Evolutionary conservation across 306 rosid species (phyloP).

Genomic region (Hylodesmum podocarpum): DNA sequence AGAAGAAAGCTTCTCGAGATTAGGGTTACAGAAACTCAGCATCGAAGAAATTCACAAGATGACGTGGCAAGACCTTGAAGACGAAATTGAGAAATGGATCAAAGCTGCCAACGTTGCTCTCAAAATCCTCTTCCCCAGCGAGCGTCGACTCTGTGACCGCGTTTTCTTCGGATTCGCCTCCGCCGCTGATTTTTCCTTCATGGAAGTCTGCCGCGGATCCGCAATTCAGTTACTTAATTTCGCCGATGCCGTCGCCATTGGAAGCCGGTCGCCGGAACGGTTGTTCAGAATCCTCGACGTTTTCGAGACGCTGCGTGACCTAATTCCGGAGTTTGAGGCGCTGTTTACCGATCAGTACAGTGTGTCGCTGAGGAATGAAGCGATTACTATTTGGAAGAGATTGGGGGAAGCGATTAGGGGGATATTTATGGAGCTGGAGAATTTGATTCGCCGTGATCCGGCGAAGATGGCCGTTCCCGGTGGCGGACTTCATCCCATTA

Average conservation of each 20-base stretch:
- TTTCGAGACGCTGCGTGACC: conserved; percentile 78
- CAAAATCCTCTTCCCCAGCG: conserved; percentile 80
- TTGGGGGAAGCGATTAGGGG: conserved; percentile 84
- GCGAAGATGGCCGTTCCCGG: conserved; percentile 77
- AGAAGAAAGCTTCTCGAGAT: conserved; percentile 81
- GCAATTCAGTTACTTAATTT: conserved; percentile 78
- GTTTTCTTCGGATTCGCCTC: conserved; percentile 81
- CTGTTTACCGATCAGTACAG: conserved; percentile 81
- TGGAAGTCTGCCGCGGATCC: conserved; percentile 90
- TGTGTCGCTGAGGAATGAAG: conserved; percentile 68
- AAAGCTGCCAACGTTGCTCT: conserved; percentile 72
- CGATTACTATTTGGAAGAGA: conserved; percentile 80
- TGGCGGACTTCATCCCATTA: conserved; percentile 91
- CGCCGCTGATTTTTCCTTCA: conserved; percentile 74
- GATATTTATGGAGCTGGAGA: conserved; percentile 92
- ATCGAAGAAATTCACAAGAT: conserved; percentile 83
- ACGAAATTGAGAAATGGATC: conserved; percentile 87
- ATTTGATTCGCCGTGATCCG: conserved; percentile 85
- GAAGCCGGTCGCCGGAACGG: conserved; percentile 85
- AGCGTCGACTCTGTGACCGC: conserved; percentile 76
- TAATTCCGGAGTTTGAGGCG: conserved; percentile 67
- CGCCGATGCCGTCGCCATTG: conserved; percentile 81
- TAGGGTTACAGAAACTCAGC: conserved; percentile 90
- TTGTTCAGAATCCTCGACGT: conserved; percentile 74
- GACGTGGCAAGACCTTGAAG: conserved; percentile 86